Base-by-base conservation (phyloP, 1,139 yeast genomes). In the Pneumocystis canis region DNA sequence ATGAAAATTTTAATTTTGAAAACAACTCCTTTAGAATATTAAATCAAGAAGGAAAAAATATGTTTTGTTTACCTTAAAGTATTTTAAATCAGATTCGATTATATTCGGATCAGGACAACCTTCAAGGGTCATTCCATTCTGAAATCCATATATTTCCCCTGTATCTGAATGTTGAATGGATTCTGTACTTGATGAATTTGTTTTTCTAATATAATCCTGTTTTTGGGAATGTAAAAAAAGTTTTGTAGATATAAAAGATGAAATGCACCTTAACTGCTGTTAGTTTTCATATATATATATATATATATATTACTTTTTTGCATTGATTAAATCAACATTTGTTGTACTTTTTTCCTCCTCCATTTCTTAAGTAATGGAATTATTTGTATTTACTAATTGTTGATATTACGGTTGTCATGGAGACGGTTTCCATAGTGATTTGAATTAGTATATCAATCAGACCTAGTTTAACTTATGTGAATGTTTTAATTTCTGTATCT, bases 1-100 rank as follows among this genome's bases (percentile, higher is more conserved):
- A 61, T 2, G 63, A 61, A n/a, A 61, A 31, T 39, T 61, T 61
- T 11, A 61, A 31, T 33, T 58, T 40, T 18, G 63, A 35, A 33
- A 61, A 61, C 5, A 61, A 18, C 30, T 61, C 63, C 63, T 61
- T 31, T 11, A 3, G 1, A 35, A 16, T 41, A 47, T 47, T 25
- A 47, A 47, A 47, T 2, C 7, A 39, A 47, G 9, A 25, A 47
- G 9, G 7, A 25, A 47, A 25, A 11, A 25, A 47, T 35, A 35
- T 25, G 1, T 2, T 25, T 47, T 25, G 9, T 25, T 47, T 25
- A 47, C 54, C 14, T 47, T 47, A n/a, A 47, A 47, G 25, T 47
- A 47, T 25, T 47, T 47, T n/a, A 47, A 47, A n/a, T 47, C 54
- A 11, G 54, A 47, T 20, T 47, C 54, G 1, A 47, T 31, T 28